Evolutionary conservation across 441 rosid species (phyloP).

Genomic region (Populus trichocarpa): DNA sequence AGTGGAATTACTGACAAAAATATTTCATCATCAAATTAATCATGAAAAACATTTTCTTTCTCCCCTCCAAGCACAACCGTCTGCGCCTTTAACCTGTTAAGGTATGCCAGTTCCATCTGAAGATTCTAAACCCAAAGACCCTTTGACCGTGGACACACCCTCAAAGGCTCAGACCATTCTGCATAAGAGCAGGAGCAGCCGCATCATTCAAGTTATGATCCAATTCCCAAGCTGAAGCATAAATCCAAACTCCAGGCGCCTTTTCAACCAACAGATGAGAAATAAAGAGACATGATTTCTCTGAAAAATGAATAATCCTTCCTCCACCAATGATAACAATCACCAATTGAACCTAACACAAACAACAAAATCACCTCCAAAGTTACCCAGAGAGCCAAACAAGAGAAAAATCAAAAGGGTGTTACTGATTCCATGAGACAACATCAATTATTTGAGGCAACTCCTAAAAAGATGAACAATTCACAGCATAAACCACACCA

Average conservation of each 20-base stretch:
- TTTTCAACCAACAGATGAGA: constrained; percentile 15
- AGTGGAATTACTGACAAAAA: no score
- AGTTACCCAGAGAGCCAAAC: no score
- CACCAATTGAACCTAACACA: no score
- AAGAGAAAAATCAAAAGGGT: no score
- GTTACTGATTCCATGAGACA: no score
- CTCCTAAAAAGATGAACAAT: no score
- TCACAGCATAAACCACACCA: no score
- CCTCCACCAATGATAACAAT: no score
- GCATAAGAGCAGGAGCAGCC: constrained; percentile 89
- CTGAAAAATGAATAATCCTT: no score
- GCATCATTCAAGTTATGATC: constrained; percentile 76
- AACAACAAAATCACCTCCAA: no score
- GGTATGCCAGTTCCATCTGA: constrained; percentile 84
- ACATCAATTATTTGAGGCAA: no score
- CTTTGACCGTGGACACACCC: constrained; percentile 70
- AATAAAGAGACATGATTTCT: no score
- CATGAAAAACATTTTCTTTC: constrained; percentile 38
- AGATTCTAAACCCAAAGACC: constrained; percentile 91
- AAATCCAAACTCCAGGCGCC: constrained; percentile 85
- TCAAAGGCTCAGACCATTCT: constrained; percentile 45
- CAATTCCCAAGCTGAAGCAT: constrained; percentile 98
- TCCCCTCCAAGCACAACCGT: constrained; percentile 84
- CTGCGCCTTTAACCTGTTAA: constrained; percentile 78
- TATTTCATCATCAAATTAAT: constrained; percentile 6